phyloP scores from a whole-genome alignment of 2,329 filamentous ascomycete species.

The Cercospora brassicicola region DNA sequence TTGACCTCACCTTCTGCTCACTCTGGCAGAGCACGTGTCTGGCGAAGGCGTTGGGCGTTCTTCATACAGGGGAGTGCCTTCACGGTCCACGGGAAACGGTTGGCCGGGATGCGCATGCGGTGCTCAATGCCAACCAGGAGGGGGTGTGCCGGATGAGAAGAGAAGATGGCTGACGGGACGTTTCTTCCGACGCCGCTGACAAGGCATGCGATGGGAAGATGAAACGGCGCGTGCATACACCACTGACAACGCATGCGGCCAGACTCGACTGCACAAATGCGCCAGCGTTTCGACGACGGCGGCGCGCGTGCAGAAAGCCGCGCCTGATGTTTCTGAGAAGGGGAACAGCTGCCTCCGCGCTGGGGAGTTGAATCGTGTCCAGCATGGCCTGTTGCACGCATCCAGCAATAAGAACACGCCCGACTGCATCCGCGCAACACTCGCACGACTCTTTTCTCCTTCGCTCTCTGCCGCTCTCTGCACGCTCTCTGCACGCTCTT shows the following conservation, averaged over 20 bases:
- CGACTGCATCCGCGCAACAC: background rate
- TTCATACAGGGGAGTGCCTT: background rate
- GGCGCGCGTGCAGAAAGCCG: background rate
- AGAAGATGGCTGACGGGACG: background rate
- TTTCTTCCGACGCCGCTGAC: background rate
- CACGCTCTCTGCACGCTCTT: background rate
- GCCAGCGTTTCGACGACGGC: background rate
- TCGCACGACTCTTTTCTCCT: background rate
- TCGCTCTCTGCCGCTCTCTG: background rate
- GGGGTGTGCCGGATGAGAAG: background rate
- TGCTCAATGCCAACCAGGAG: background rate
- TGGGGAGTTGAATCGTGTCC: background rate
- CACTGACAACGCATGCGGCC: conserved; percentile 3
- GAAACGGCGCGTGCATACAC: conserved; percentile 4
- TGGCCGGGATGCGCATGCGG: background rate
- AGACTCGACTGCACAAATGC: background rate
- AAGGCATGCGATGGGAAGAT: background rate
- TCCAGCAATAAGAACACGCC: background rate
- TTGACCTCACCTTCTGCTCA: background rate
- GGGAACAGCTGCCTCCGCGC: background rate
- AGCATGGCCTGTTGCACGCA: background rate
- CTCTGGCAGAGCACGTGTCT: background rate
- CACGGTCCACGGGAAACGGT: background rate
- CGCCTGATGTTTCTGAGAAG: background rate
- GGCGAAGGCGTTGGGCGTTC: background rate